A percentile compares a stretch with the other conserved stretches of the same genome.
These are phyloP conservation scores for Syzygium jambos DNA, from an alignment of 345 rosid genomes.

Conservation along the genomic window DNA sequence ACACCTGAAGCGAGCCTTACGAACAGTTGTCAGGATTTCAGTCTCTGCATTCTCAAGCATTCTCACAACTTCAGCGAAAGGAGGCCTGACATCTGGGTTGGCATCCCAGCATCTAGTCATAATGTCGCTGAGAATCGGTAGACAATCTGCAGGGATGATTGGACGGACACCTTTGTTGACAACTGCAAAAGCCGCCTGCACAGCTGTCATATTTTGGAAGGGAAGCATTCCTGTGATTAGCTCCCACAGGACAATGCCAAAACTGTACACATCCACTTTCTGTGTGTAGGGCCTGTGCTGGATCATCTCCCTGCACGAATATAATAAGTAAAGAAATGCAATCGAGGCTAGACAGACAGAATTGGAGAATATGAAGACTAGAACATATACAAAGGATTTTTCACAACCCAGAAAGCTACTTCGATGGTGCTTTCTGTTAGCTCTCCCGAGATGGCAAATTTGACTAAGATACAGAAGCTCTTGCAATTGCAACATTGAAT, in stretches of 20 bases:
- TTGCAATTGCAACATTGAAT: not conserved
- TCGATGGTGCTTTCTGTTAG: not conserved
- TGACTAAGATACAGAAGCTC: not conserved
- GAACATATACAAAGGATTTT: not conserved
- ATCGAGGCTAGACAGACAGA: not conserved
- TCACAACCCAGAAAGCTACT: not conserved
- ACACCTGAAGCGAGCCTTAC: slow-evolving; percentile 42
- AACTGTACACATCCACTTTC: slow-evolving; percentile 42
- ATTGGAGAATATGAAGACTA: not conserved
- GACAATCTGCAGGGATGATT: slow-evolving; percentile 18
- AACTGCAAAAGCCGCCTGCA: slow-evolving; percentile 41
- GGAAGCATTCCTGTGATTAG: slow-evolving; percentile 33
- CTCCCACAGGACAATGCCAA: slow-evolving; percentile 43
- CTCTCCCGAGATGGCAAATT: not conserved
- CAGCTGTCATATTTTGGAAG: slow-evolving; percentile 37
- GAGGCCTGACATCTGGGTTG: slow-evolving; percentile 30
- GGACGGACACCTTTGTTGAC: slow-evolving; percentile 35
- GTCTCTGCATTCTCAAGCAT: slow-evolving; percentile 29
- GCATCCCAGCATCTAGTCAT: slow-evolving; percentile 37
- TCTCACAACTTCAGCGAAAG: slow-evolving; percentile 22
- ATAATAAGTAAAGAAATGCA: not conserved
- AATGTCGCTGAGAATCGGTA: slow-evolving; percentile 25
- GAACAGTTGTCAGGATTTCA: slow-evolving; percentile 27
- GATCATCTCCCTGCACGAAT: slow-evolving; percentile 29
- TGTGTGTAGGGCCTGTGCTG: slow-evolving; percentile 37